A percentile compares a stretch with the other conserved stretches of the same genome.
Evolutionary conservation across 805 yeast species (phyloP).

Genomic region (Metschnikowia proteae): DNA sequence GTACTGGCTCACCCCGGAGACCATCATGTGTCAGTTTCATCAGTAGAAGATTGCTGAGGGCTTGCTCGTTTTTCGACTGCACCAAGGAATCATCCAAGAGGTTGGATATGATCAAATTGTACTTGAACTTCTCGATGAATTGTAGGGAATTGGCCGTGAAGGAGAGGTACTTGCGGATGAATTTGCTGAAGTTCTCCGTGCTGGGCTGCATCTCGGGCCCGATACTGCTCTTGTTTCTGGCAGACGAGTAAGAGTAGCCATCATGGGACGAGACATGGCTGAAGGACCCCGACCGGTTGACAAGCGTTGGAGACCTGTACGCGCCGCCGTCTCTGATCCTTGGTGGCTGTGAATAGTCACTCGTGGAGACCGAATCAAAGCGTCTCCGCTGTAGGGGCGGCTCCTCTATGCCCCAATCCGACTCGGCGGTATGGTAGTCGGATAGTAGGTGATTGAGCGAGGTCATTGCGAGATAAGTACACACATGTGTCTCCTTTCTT

Average conservation of each 20-base stretch:
- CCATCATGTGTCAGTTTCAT: slow-evolving; percentile 4
- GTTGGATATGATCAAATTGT: slow-evolving; percentile 35
- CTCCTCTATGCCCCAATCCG: slow-evolving; percentile 25
- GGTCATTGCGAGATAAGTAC: not conserved
- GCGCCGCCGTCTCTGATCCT: slow-evolving; percentile 3
- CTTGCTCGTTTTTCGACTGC: slow-evolving; percentile 41
- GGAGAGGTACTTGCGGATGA: slow-evolving; percentile 26
- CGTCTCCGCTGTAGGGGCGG: slow-evolving; percentile 8
- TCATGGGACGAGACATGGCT: slow-evolving; percentile 4
- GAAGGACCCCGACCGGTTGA: slow-evolving; percentile 6
- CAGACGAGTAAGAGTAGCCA: not conserved
- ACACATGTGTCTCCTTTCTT: not conserved
- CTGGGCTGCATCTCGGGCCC: slow-evolving; percentile 4
- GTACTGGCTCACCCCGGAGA: not conserved
- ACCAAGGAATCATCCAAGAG: slow-evolving; percentile 40
- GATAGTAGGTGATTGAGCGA: slow-evolving; percentile 8
- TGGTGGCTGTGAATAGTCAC: slow-evolving; percentile 19
- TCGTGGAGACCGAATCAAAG: slow-evolving; percentile 17
- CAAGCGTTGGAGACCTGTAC: not conserved
- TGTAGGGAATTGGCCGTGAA: slow-evolving; percentile 13
- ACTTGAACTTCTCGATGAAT: slow-evolving; percentile 42
- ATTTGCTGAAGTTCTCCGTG: slow-evolving; percentile 21
- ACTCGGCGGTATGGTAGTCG: slow-evolving; percentile 17
- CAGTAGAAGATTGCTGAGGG: slow-evolving; percentile 19
- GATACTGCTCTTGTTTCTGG: not conserved